Percentiles rank a stretch among this genome's conserved stretches.
These are phyloP conservation scores for Lactarius sp. DNA, from an alignment of 768 basidiomycete genomes.

Conservation along the genomic window DNA sequence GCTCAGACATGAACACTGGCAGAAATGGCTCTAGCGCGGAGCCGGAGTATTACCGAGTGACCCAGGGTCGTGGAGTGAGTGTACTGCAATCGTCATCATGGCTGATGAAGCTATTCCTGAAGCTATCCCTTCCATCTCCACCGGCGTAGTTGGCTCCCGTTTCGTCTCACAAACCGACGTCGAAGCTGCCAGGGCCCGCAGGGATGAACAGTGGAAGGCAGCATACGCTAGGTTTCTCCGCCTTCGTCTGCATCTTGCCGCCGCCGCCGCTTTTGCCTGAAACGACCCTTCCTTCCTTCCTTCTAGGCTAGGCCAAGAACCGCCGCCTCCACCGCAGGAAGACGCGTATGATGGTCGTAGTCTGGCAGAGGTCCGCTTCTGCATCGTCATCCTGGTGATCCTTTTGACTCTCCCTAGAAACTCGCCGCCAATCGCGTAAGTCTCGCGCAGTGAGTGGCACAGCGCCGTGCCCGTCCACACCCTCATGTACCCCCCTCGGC, in stretches of 20 bases:
- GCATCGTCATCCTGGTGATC: not conserved
- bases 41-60: not conserved
- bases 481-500: not conserved
- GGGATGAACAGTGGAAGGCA: conserved; percentile 86
- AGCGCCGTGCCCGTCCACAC: conserved; percentile 26
- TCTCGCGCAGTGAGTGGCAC: conserved; percentile 14
- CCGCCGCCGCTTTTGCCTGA: conserved; percentile 62
- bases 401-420: conserved; percentile 50
- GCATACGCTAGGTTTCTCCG: conserved; percentile 71
- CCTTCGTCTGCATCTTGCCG: not conserved
- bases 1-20: conserved; percentile 2
- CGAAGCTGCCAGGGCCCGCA: conserved; percentile 61
- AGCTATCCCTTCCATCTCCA: conserved; percentile 64
- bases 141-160: conserved; percentile 72
- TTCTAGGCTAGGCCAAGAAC: conserved; percentile 74
- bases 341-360: conserved; percentile 81
- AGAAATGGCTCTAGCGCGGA: not conserved
- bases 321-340: conserved; percentile 69
- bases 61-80: too few relatives aligned
- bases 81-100: conserved; percentile 8
- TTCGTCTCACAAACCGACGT: conserved; percentile 79
- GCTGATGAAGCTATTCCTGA: conserved; percentile 43
- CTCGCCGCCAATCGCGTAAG: conserved; percentile 81
- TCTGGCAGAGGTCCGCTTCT: conserved; percentile 70
- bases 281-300: conserved; percentile 36